These are phyloP conservation scores for Euphorbia celastroides DNA, from an alignment of 441 rosid species.

Conservation along the genomic window DNA sequence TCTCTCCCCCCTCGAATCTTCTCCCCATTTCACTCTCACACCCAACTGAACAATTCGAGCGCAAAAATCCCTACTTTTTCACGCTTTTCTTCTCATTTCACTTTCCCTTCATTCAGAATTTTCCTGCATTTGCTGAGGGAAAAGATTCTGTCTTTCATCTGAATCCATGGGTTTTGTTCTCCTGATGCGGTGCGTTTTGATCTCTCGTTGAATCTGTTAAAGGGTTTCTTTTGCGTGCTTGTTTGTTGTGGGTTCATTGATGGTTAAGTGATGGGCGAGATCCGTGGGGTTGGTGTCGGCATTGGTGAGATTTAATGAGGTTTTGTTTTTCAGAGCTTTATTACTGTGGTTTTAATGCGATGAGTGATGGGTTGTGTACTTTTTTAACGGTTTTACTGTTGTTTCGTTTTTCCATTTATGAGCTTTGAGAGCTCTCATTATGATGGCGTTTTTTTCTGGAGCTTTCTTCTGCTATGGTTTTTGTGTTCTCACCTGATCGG, in stretches of 20 bases:
- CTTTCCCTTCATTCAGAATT: not conserved
- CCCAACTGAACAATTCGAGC: not conserved
- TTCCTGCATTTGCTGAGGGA: conserved; percentile 14
- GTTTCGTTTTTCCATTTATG: conserved; percentile 1
- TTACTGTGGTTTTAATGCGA: conserved; percentile 19
- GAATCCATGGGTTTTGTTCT: not conserved
- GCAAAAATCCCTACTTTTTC: not conserved
- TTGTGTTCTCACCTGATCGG: not conserved
- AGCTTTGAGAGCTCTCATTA: conserved; percentile 11
- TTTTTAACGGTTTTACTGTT: conserved; percentile 24
- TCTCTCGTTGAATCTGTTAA: not conserved
- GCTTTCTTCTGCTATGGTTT: not conserved
- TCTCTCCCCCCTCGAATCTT: not conserved
- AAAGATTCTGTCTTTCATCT: not conserved
- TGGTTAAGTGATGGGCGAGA: conserved; percentile 20
- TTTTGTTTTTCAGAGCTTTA: conserved; percentile 22
- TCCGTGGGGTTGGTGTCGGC: conserved; percentile 39
- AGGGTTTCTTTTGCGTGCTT: not conserved
- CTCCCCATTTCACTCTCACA: not conserved
- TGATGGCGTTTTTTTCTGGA: not conserved
- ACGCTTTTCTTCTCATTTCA: conserved; percentile 2
- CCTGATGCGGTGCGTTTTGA: conserved; percentile 13
- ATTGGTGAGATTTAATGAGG: conserved; percentile 33
- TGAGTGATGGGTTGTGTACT: conserved; percentile 9
- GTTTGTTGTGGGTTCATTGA: not conserved